Base-by-base conservation (phyloP, 2,329 filamentous ascomycete species). In the Hirsutella thompsonii region DNA sequence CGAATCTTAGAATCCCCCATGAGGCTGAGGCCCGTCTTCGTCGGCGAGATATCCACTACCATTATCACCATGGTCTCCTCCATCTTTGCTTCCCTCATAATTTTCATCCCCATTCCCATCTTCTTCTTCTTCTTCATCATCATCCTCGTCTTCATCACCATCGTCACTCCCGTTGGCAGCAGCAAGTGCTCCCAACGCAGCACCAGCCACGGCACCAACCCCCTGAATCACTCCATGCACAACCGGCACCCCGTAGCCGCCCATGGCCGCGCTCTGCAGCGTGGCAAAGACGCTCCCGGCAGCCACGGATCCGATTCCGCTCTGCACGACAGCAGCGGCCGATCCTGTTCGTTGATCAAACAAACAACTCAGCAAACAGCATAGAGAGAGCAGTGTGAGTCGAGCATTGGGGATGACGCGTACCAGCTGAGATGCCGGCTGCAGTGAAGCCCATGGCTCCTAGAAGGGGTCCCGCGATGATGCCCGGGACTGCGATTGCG, bases 201-300 rank as follows among this genome's bases (percentile, higher is more conserved):
- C n/a, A 19, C 14, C 32, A 4, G 8, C 32, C 32, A 34, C 14
- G 14, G 2, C n/a, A 8, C 32, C 45, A 23, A n/a, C 41, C 6
- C 32, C 45, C 36, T 51, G 52, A 9, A 51, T 30, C 1, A 36
- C 47, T 2, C 44, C 46, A 1, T 51, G 26, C 1, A 55, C 51
- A 9, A 38, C 39, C 0, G 49, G 42, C 6, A 50, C 39, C 2
- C 54, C 51, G 20, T 47, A 51, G 1, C 58, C 58, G 0, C 50
- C 54, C 2, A 47, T 47, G 0, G 43, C 57, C 1, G 55, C 58
- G 35, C 57, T 60, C 47, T 60, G 53, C 0, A 59, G 47, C 3
- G 41, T 49, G 3, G 59, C 53, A 18, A 60, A 59, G 0, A 49
- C 0, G 9, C 49, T 47, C 0, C 34, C 29, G 2, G 48, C 48